phyloP scores from a whole-genome alignment of 805 yeast species.

The Starmerella vaccinii region DNA sequence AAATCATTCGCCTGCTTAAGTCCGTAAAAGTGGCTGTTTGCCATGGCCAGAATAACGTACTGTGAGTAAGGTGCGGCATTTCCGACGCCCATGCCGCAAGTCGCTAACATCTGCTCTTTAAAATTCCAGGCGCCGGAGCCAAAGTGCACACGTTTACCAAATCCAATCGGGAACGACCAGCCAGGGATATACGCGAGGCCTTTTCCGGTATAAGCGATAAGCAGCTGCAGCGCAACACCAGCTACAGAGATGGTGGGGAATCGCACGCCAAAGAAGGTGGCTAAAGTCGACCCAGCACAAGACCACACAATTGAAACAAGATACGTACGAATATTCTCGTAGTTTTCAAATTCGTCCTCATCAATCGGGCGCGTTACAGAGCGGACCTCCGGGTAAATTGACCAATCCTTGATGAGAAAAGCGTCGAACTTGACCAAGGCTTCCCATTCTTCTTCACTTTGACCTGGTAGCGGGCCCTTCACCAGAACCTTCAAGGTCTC shows the following conservation, averaged over 20 bases:
- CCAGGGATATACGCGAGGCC: conserved; percentile 29
- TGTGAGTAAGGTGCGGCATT: conserved; percentile 19
- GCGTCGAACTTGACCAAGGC: conserved; percentile 34
- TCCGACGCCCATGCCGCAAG: conserved; percentile 25
- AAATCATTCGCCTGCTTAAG: conserved; percentile 27
- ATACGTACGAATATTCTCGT: conserved; percentile 46
- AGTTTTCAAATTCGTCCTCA: conserved; percentile 29
- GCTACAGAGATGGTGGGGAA: conserved; percentile 44
- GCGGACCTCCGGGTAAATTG: conserved; percentile 54
- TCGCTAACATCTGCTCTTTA: conserved; percentile 23
- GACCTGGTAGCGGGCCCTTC: not conserved
- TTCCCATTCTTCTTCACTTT: conserved; percentile 22
- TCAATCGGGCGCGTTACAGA: conserved; percentile 46
- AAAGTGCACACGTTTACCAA: conserved; percentile 23
- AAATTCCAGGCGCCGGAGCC: conserved; percentile 46
- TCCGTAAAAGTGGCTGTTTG: conserved; percentile 10
- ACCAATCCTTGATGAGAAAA: conserved; percentile 35
- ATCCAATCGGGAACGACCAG: conserved; percentile 16
- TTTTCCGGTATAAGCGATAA: conserved; percentile 52
- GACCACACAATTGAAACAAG: conserved; percentile 43
- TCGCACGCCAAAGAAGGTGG: conserved; percentile 42
- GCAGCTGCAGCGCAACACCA: conserved; percentile 46
- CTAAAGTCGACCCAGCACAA: conserved; percentile 36
- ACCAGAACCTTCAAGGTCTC: conserved; percentile 30
- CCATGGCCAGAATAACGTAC: conserved; percentile 11